Evolutionary conservation across 2,329 filamentous ascomycete species (phyloP).

Genomic region (Phoma herbarum): DNA sequence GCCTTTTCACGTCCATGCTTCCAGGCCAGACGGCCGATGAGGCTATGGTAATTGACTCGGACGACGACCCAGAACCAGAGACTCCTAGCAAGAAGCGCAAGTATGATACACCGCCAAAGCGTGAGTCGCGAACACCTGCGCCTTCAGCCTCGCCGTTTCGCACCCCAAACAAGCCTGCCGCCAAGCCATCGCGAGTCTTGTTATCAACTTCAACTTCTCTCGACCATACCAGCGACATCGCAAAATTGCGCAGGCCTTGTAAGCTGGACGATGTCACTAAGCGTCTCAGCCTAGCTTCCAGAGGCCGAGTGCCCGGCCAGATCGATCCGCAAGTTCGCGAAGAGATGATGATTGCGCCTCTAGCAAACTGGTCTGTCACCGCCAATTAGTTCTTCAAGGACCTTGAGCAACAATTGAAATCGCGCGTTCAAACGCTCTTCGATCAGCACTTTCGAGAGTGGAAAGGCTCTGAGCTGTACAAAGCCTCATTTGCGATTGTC

Average conservation of each 20-base stretch:
- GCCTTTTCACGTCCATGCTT: conserved; percentile 18
- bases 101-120: not conserved
- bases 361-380: conserved; percentile 44
- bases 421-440: conserved; percentile 36
- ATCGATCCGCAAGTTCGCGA: conserved; percentile 48
- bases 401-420: conserved; percentile 24
- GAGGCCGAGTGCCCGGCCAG: conserved; percentile 45
- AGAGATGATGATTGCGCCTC: conserved; percentile 37
- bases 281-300: conserved; percentile 36
- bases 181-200: not conserved
- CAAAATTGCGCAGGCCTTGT: conserved; percentile 27
- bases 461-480: conserved; percentile 41
- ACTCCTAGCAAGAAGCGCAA: conserved; percentile 49
- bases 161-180: conserved; percentile 4
- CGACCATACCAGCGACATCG: conserved; percentile 6
- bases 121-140: conserved; percentile 13
- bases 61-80: conserved; percentile 11
- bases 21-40: conserved; percentile 25
- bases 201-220: not conserved
- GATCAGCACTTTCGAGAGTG: conserved; percentile 35
- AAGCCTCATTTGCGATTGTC: conserved; percentile 34
- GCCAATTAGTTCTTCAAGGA: conserved; percentile 38
- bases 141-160: conserved; percentile 10
- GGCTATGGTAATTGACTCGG: conserved; percentile 33
- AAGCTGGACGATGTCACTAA: conserved; percentile 42